Evolutionary conservation across 1,139 yeast genomes (phyloP), one percentile per base, ranked within the genome.

Genomic region (Scheffersomyces quercinus): DNA sequence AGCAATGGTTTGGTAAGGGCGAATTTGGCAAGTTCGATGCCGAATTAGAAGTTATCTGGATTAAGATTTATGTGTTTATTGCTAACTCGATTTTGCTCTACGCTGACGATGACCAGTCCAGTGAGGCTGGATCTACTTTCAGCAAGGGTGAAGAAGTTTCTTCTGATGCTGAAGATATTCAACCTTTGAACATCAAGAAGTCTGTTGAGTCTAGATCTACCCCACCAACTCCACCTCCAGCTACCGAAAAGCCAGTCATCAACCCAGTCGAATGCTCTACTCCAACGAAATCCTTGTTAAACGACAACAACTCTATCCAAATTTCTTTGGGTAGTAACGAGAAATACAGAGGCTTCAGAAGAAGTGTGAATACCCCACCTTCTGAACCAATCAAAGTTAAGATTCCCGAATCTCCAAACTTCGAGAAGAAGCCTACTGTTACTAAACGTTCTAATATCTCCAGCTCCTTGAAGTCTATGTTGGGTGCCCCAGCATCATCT

Each of bases 261-360:
- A 30, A 32, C 3, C 41, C 39, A 13, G 31, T 31, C 14, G 38
- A 35, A 9, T 15, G 15, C n/a, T 4, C 34, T 15, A 24, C 44
- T 28, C 50, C 55, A 7, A 37, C 41, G 28, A 46, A 44, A 14
- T 28, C 50, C 11, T 44, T 43, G 31, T 45, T 41, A 49, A 54
- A 43, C 47, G 46, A 39, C 46, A 44, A 49, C 47, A 53, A 38
- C 30, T 48, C 55, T 12, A 53, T 58, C 39, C 50, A 49, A 31
- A 52, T 60, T 39, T 56, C 47, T 49, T 64, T 53, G 57, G 60
- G 43, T 35, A 55, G 60, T 15, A 70, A 70, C 49, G 71, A 66
- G 30, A 74, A 71, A 50, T 74, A 74, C 54, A 65, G 59, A 47
- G 79, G 79, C 1, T 74, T 74, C 58, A 71, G 79, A 64, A 68